Percentiles rank a stretch among this genome's conserved stretches.
These are phyloP conservation scores for Fusarium armeniacum DNA, from an alignment of 2,329 filamentous ascomycete genomes.

Conservation along the genomic window DNA sequence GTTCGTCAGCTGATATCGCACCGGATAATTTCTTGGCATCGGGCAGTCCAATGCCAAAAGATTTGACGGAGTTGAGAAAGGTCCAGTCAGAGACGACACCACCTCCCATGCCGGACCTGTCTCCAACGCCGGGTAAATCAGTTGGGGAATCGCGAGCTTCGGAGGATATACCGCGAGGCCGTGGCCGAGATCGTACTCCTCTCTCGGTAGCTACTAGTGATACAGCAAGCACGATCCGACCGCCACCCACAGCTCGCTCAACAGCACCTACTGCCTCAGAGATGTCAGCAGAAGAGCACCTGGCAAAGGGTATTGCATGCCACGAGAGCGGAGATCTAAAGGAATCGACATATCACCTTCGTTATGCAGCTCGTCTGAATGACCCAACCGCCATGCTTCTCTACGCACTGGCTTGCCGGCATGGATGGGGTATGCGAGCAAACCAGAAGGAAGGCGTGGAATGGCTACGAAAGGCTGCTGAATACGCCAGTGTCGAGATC, in stretches of 20 bases:
- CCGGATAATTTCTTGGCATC: conserved; percentile 56
- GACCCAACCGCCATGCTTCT: conserved; percentile 95
- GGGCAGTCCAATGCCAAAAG: conserved; percentile 56
- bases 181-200: conserved; percentile 62
- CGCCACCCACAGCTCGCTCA: conserved; percentile 58
- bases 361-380: conserved; percentile 86
- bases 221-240: conserved; percentile 66
- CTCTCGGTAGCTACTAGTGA: conserved; percentile 66
- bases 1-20: conserved; percentile 61
- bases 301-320: conserved; percentile 88
- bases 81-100: conserved; percentile 62
- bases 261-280: conserved; percentile 72
- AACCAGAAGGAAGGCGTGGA: conserved; percentile 91
- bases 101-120: conserved; percentile 58
- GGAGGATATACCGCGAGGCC: conserved; percentile 65
- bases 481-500: conserved; percentile 84
- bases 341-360: conserved; percentile 96
- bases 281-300: conserved; percentile 87
- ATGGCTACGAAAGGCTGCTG: conserved; percentile 93
- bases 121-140: conserved; percentile 62
- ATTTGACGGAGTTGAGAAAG: conserved; percentile 66
- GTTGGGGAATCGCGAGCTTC: conserved; percentile 61
- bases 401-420: conserved; percentile 93
- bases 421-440: conserved; percentile 97
- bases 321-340: conserved; percentile 90